Base-by-base conservation (phyloP, 1,284 basidiomycete species). In the Puccinia triticina region DNA sequence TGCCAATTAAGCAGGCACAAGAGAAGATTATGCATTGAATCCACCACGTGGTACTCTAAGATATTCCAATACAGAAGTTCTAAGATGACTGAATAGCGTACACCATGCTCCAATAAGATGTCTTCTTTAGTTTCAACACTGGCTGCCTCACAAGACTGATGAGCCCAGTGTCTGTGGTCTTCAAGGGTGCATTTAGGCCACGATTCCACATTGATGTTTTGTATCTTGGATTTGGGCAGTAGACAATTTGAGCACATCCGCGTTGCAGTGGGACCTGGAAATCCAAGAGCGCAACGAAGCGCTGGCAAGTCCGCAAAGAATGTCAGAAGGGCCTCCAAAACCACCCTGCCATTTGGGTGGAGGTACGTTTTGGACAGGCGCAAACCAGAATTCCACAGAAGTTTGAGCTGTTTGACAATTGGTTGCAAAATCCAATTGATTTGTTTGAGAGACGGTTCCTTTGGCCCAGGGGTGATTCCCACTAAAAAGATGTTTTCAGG, bases 391-490 rank as follows among this genome's bases (percentile, higher is more conserved):
- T 83, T 21, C 86, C 86, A 88, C 32, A 87, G 84, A 11, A 75
- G 67, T 1, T 85, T 29, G 10, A 88, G 83, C n/a, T 86, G 84
- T n/a, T 86, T 83, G 12, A 88, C 84, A 1, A 88, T 50, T 2
- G 85, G 86, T 23, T 53, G 16, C 0, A 88, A 55, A 73, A 86
- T 85, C 48, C 86, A 85, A 75, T 88, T 88, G 40, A 87, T 76
- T 23, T 85, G 61, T 12, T 85, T 85, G 0, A 85, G 73, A 34
- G 84, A 83, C 0, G 89, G 88, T 78, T 88, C 87, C 12, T 84
- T 83, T 2, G 87, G 88, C 11, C 88, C 88, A 18, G 88, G 88
- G 21, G 89, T 86, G 53, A 88, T 84, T 2, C 86, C 86, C 21
- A 84, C 77, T 4, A 85, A 50, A 48, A 71, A 83, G 26, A 84